Evolutionary conservation across 768 basidiomycete species (phyloP), one percentile per base, ranked within the genome.

Genomic region (Pilatotrama ljubarskyi): DNA sequence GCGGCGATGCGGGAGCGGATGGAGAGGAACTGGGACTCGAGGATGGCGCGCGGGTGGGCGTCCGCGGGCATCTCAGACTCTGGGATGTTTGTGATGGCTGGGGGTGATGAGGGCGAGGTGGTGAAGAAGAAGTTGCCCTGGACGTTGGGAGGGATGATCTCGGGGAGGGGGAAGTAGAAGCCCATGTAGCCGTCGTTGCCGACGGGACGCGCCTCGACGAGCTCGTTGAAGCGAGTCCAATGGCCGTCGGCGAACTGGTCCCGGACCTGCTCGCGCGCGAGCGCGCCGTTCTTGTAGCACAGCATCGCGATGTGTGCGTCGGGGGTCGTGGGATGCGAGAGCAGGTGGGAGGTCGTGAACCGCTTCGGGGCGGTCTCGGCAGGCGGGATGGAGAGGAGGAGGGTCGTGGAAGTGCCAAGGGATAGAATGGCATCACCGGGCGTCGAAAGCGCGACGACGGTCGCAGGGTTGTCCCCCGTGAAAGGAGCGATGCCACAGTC

Each of bases 381-480:
- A 5, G 86, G 87, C 5, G 89, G 86, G 25, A 88, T 84, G 22
- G 87, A 89, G 41, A 95, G 81, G 17, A 95, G 81, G 64, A 93
- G 83, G 3, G 93, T 95, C 0, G 92, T 93, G 0, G 92, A 93
- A 13, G 93, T 96, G 22, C 93, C 93, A 20, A 95, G 80, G 9
- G 92, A 94, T 25, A 95, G 82, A 18, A 95, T 76, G 18, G 90
- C 93, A 68, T 95, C 92, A 50, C 89, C 89, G 1, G 89, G 86
- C 14, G 83, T 83, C 26, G 86, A 86, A 29, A 90, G 76, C 0
- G 86, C 84, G 51, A 91, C 81, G 53, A 93, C 85, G 13, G 91
- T 91, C 3, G 91, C 89, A 6, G 92, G 90, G 71, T 96, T 96
- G 70, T 96, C 93, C 3, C 93, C 93, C 0, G 91, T 93, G 69